Conservation (phyloP, 495 filamentous ascomycete genomes). For the Corynascus novoguineensis region DNA sequence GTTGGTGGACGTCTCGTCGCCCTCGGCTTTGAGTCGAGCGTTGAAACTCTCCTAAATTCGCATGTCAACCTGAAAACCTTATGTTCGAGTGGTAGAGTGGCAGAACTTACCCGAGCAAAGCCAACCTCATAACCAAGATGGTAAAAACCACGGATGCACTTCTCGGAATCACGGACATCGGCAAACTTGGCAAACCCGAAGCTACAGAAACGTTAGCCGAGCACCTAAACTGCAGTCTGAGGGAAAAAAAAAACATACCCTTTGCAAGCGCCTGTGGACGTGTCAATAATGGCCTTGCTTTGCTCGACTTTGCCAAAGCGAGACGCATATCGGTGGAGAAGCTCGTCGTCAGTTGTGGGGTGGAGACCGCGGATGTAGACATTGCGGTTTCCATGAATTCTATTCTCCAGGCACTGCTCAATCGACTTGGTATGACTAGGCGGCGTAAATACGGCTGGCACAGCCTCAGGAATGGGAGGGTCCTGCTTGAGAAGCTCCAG, state of each 20-base stretch:
- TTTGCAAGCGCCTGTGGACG: constrained; percentile 85
- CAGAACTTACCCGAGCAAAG: constrained; percentile 69
- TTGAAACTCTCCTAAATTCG: constrained; percentile 87
- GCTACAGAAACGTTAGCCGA: constrained; percentile 42
- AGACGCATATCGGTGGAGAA: constrained; percentile 71
- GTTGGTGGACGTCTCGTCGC: constrained; percentile 82
- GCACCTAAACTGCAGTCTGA: neutral
- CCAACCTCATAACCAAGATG: constrained; percentile 92
- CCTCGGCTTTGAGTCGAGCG: constrained; percentile 84
- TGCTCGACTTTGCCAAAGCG: constrained; percentile 88
- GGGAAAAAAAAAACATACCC: constrained; percentile 53
- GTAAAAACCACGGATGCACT: constrained; percentile 94
- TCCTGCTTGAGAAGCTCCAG: constrained; percentile 65
- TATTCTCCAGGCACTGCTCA: constrained; percentile 87
- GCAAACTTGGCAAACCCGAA: constrained; percentile 96
- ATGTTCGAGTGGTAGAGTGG: neutral
- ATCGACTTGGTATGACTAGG: constrained; percentile 71
- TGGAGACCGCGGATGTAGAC: constrained; percentile 96
- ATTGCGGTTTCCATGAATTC: constrained; percentile 76
- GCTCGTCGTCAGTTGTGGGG: constrained; percentile 89
- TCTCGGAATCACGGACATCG: constrained; percentile 81
- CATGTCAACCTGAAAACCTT: constrained; percentile 7
- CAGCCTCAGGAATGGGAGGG: constrained; percentile 79
- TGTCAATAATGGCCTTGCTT: constrained; percentile 96
- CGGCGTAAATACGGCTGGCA: constrained; percentile 76